Conservation (phyloP, 805 yeast genomes). For the Metschnikowia matae region DNA sequence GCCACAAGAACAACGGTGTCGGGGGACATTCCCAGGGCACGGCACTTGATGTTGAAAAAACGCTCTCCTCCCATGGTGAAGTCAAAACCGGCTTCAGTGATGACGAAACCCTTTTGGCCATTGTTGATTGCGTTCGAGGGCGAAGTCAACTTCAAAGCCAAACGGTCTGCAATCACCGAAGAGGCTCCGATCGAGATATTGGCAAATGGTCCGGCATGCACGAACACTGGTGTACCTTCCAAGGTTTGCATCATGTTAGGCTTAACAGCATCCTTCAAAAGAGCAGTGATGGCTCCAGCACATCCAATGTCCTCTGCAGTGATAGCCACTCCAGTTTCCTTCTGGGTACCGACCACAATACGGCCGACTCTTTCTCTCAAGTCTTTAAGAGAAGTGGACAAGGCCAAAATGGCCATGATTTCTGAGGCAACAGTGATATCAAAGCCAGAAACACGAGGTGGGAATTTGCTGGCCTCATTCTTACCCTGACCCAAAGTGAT, state of each 20-base stretch:
- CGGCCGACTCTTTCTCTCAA: constrained; percentile 84
- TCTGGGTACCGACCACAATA: constrained; percentile 83
- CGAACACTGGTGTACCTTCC: constrained; percentile 96
- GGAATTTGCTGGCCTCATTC: constrained; percentile 75
- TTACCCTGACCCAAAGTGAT: constrained; percentile 89
- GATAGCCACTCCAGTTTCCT: constrained; percentile 66
- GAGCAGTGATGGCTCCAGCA: constrained; percentile 93
- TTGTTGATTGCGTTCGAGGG: constrained; percentile 42
- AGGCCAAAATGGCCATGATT: constrained; percentile 91
- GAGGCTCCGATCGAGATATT: constrained; percentile 96
- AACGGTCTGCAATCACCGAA: constrained; percentile 87
- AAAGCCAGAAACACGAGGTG: constrained; percentile 82
- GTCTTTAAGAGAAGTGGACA: constrained; percentile 72
- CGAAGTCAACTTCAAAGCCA: constrained; percentile 82
- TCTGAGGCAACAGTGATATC: constrained; percentile 96
- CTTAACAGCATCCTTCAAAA: constrained; percentile 92
- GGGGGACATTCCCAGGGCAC: constrained; percentile 83
- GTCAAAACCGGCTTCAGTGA: constrained; percentile 98
- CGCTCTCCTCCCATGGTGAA: constrained; percentile 99
- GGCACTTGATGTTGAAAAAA: constrained; percentile 91
- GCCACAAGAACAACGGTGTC: constrained; percentile 93
- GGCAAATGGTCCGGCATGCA: constrained; percentile 98
- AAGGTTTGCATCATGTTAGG: constrained; percentile 96
- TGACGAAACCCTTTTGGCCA: constrained; percentile 71
- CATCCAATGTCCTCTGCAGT: constrained; percentile 94